These are phyloP conservation scores for Aureoboletus auriporus DNA, from an alignment of 768 basidiomycete genomes.

Conservation along the genomic window DNA sequence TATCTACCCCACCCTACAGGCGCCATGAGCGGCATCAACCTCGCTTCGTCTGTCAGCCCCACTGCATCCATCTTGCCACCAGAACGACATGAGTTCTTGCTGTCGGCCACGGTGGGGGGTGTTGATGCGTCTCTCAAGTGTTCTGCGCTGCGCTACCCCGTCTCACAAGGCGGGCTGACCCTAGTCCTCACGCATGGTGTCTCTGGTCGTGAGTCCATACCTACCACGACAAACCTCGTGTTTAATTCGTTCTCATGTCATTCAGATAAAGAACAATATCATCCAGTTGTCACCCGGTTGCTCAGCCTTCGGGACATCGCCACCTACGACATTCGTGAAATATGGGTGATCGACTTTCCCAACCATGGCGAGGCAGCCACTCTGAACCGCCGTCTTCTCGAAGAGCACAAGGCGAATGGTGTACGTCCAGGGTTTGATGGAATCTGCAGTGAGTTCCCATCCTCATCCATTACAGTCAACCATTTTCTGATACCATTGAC, in stretches of 20 bases:
- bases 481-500: too few species aligned
- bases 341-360: conserved; percentile 34
- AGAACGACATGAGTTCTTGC: conserved; percentile 17
- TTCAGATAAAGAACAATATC: conserved; percentile 29
- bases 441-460: conserved; percentile 19
- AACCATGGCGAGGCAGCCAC: conserved; percentile 34
- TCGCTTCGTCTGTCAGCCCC: not conserved
- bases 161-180: conserved; percentile 22
- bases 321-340: conserved; percentile 24
- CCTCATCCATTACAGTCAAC: not conserved
- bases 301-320: conserved; percentile 10
- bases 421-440: conserved; percentile 3
- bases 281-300: conserved; percentile 15
- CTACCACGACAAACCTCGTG: not conserved
- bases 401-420: conserved; percentile 17
- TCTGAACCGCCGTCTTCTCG: conserved; percentile 27
- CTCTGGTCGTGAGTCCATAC: conserved; percentile 20
- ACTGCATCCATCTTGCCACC: conserved; percentile 1
- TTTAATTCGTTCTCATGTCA: not conserved
- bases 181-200: conserved; percentile 26
- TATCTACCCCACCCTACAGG: not conserved
- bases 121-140: conserved; percentile 15
- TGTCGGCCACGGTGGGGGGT: conserved; percentile 16
- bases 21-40: not conserved
- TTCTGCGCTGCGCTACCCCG: conserved; percentile 22